Conservation (phyloP, 2,329 filamentous ascomycete genomes). For the Epichloe sylvatica region DNA sequence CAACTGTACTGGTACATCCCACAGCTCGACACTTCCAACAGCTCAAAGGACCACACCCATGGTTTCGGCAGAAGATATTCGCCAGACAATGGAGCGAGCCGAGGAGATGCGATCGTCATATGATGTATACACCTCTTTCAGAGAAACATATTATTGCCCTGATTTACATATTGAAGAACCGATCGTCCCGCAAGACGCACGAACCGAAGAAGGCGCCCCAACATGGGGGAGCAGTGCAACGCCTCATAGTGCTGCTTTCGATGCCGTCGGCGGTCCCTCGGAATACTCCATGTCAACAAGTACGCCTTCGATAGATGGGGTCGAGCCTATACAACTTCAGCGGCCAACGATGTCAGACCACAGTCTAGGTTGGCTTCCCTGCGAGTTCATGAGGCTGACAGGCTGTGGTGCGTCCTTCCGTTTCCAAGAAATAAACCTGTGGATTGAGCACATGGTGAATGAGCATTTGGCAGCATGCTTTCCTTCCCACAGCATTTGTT, state of each 20-base stretch:
- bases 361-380: constrained; percentile 20
- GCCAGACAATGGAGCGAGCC: neutral
- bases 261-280: constrained; percentile 6
- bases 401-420: constrained; percentile 26
- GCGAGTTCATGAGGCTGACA: constrained; percentile 28
- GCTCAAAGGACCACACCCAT: neutral
- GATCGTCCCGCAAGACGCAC: neutral
- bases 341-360: constrained; percentile 5
- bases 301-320: constrained; percentile 9
- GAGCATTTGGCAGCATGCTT: constrained; percentile 23
- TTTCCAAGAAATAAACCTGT: constrained; percentile 23
- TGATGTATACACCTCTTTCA: neutral
- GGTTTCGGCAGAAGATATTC: neutral
- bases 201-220: neutral
- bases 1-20: neutral
- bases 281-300: constrained; percentile 11
- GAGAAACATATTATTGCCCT: constrained; percentile 2
- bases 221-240: constrained; percentile 7
- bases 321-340: constrained; percentile 6
- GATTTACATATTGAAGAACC: constrained; percentile 1
- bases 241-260: constrained; percentile 6
- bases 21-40: neutral
- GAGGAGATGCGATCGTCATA: neutral
- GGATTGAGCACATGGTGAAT: constrained; percentile 31
- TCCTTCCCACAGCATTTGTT: constrained; percentile 29